Conservation (phyloP, 768 basidiomycete genomes). For the Chalciporus pseudorubinellus region DNA sequence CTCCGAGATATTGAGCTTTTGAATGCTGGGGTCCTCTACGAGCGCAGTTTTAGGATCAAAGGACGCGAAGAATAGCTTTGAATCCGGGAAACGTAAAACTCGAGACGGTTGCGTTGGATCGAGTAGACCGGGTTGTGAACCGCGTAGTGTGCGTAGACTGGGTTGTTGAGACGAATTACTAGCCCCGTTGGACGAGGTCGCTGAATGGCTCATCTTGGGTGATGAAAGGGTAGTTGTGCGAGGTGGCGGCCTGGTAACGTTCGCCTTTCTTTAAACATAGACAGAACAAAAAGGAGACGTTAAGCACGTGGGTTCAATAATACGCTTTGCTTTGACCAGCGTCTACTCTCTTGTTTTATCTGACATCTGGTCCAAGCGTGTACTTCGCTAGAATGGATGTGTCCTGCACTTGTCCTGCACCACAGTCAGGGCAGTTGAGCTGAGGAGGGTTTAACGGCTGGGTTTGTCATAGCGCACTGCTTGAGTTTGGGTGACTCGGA, state of each 20-base stretch:
- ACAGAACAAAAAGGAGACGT: conserved; percentile 1
- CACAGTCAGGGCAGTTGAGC: neutral
- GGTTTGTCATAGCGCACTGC: neutral
- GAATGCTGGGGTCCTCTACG: conserved; percentile 37
- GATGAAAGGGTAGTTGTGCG: neutral
- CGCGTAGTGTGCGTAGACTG: conserved; percentile 28
- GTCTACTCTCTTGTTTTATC: neutral
- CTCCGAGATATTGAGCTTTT: conserved; percentile 44
- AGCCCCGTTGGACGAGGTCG: conserved; percentile 1
- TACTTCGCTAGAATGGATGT: too few species aligned
- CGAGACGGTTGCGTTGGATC: conserved; percentile 62
- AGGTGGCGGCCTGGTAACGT: neutral
- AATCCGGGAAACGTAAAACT: conserved; percentile 56
- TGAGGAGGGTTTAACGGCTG: neutral
- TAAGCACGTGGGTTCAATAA: neutral
- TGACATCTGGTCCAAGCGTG: neutral
- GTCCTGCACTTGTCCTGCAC: too few species aligned
- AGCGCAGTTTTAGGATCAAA: conserved; percentile 69
- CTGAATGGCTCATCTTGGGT: conserved; percentile 11
- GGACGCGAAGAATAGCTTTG: conserved; percentile 67
- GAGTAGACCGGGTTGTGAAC: conserved; percentile 59
- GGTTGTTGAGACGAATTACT: conserved; percentile 7
- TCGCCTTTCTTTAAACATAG: neutral
- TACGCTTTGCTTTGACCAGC: neutral
- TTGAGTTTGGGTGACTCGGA: neutral